Evolutionary conservation across 2,329 filamentous ascomycete genomes (phyloP).

Genomic region (Ophioceras dolichostomum): DNA sequence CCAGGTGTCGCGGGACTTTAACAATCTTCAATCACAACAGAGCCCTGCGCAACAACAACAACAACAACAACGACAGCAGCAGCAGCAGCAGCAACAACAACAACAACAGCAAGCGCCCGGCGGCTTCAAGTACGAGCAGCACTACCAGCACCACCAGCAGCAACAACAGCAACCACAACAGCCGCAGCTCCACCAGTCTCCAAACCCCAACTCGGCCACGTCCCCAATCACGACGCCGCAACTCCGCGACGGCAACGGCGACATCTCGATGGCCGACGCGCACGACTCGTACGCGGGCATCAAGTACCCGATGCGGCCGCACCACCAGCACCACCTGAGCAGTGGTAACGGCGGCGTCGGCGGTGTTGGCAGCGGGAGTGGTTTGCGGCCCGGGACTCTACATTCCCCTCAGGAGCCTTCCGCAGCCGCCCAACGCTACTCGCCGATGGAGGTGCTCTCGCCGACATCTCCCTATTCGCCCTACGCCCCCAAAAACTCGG

Average conservation of each 20-base stretch:
- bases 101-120: constrained; percentile 16
- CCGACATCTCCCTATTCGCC: constrained; percentile 66
- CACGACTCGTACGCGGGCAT: constrained; percentile 68
- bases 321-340: constrained; percentile 59
- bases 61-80: constrained; percentile 11
- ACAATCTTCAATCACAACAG: constrained; percentile 9
- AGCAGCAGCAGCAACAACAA: constrained; percentile 13
- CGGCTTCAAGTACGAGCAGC: constrained; percentile 39
- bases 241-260: constrained; percentile 59
- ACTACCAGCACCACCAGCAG: constrained; percentile 18
- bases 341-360: constrained; percentile 17
- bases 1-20: constrained; percentile 11
- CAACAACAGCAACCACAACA: constrained; percentile 10
- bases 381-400: constrained; percentile 46
- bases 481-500: constrained; percentile 52
- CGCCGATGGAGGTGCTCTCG: constrained; percentile 84
- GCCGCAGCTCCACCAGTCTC: constrained; percentile 7
- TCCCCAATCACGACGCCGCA: constrained; percentile 43
- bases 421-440: constrained; percentile 80
- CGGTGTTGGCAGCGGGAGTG: neutral
- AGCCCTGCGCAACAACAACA: constrained; percentile 9
- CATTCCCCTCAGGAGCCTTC: constrained; percentile 69
- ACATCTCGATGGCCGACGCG: constrained; percentile 77
- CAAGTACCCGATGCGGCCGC: constrained; percentile 74
- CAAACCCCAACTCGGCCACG: constrained; percentile 32